Percentiles rank a stretch among this genome's conserved stretches.
phyloP scores from a whole-genome alignment of 805 yeast genomes.

The Barnettozyma pratensis region DNA sequence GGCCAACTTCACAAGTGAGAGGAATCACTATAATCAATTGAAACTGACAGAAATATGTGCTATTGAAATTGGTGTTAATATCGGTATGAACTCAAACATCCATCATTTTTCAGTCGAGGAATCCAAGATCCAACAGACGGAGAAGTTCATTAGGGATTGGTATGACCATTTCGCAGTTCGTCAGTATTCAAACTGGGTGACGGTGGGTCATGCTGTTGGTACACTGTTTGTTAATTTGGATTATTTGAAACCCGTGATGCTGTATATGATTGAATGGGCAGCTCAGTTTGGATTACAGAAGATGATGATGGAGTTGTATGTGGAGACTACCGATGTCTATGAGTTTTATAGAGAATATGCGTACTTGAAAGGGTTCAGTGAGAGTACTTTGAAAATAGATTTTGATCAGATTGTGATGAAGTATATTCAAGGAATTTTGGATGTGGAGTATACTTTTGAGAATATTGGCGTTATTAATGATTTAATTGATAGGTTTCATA shows the following conservation, averaged over 20 bases:
- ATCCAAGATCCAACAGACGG: conserved; percentile 4
- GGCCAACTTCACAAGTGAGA: neutral
- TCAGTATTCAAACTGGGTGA: conserved; percentile 8
- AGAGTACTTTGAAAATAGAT: no score
- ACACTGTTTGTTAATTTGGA: conserved; percentile 5
- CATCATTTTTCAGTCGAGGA: conserved; percentile 1
- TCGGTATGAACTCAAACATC: conserved; percentile 6
- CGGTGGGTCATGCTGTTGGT: conserved; percentile 16
- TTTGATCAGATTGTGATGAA: no score
- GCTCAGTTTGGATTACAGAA: neutral
- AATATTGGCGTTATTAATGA: no score
- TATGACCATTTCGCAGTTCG: conserved; percentile 7
- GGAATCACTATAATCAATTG: neutral
- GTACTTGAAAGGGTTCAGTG: no score
- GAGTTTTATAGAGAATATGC: no score
- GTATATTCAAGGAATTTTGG: no score
- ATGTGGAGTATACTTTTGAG: no score
- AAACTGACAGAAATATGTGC: conserved; percentile 8
- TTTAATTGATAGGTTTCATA: no score
- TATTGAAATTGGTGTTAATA: conserved; percentile 8
- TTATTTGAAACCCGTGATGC: conserved; percentile 1
- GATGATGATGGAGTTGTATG: neutral
- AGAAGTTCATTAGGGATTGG: conserved; percentile 1
- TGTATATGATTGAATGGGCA: conserved; percentile 1
- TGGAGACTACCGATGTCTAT: no score